Conservation (phyloP, 805 yeast species). For the Candida orba region DNA sequence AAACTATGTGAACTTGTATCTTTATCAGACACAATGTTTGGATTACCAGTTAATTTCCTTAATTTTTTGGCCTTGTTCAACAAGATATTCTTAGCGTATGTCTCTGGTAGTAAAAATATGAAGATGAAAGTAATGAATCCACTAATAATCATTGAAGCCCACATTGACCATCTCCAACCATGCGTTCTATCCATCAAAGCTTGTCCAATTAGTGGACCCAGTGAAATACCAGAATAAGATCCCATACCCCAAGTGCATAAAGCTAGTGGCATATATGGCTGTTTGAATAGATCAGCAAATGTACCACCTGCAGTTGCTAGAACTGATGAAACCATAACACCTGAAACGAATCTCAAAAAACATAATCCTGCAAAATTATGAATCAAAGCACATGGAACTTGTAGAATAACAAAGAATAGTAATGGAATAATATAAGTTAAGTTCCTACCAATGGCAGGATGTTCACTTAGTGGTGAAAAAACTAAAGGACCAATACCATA, state of each 20-base stretch:
- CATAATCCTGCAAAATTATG: conserved; percentile 43
- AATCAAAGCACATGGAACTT: conserved; percentile 49
- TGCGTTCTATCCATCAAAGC: conserved; percentile 36
- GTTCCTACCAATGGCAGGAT: conserved; percentile 46
- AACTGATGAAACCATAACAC: conserved; percentile 50
- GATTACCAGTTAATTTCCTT: conserved; percentile 42
- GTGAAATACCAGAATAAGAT: conserved; percentile 46
- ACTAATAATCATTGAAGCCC: conserved; percentile 39
- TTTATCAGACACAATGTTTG: conserved; percentile 35
- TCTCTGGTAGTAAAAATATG: conserved; percentile 41
- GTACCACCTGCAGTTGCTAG: conserved; percentile 55
- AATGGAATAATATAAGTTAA: conserved; percentile 40
- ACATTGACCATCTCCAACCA: conserved; percentile 48
- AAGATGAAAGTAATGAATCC: conserved; percentile 32
- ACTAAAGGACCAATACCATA: conserved; percentile 56
- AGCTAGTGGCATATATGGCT: conserved; percentile 38
- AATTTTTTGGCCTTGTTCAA: conserved; percentile 41
- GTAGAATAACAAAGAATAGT: conserved; percentile 41
- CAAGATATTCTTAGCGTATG: conserved; percentile 37
- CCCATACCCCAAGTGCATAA: conserved; percentile 48
- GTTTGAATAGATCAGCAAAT: conserved; percentile 39
- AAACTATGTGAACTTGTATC: conserved; percentile 16
- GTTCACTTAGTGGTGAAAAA: conserved; percentile 53
- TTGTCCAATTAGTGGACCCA: conserved; percentile 54
- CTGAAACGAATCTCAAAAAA: conserved; percentile 45